Percentiles rank a stretch among this genome's conserved stretches.
These are phyloP conservation scores for Erucastrum elatum DNA, from an alignment of 345 rosid species.

Conservation along the genomic window DNA sequence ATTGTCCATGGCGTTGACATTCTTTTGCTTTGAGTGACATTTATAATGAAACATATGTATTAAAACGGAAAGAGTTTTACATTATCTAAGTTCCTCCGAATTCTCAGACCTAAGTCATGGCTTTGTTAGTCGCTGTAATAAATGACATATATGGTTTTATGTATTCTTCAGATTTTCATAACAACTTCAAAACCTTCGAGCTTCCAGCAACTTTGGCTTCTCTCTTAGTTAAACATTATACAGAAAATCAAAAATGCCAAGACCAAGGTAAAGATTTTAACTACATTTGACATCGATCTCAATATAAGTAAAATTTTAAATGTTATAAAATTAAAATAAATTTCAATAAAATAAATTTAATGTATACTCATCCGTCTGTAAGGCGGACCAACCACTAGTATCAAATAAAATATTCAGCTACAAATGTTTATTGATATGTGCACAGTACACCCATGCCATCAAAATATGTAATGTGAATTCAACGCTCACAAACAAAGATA, in stretches of 20 bases:
- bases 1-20: too few relatives aligned
- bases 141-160: conserved; percentile 10
- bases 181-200: conserved; percentile 30
- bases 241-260: conserved; percentile 49
- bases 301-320: too few relatives aligned
- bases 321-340: too few relatives aligned
- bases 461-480: not conserved
- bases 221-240: not conserved
- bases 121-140: conserved; percentile 20
- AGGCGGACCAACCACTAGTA: too few relatives aligned
- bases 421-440: conserved; percentile 14
- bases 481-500: not conserved
- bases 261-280: conserved; percentile 61
- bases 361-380: too few relatives aligned
- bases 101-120: conserved; percentile 15
- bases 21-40: too few relatives aligned
- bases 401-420: too few relatives aligned
- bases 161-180: conserved; percentile 30
- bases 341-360: too few relatives aligned
- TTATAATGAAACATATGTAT: too few relatives aligned
- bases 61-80: not conserved
- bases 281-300: not conserved
- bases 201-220: conserved; percentile 15
- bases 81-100: not conserved
- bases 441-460: conserved; percentile 23